Evolutionary conservation across 2,329 filamentous ascomycete genomes (phyloP), one percentile per base, ranked within the genome.

Genomic region (Monosporascus sp.): DNA sequence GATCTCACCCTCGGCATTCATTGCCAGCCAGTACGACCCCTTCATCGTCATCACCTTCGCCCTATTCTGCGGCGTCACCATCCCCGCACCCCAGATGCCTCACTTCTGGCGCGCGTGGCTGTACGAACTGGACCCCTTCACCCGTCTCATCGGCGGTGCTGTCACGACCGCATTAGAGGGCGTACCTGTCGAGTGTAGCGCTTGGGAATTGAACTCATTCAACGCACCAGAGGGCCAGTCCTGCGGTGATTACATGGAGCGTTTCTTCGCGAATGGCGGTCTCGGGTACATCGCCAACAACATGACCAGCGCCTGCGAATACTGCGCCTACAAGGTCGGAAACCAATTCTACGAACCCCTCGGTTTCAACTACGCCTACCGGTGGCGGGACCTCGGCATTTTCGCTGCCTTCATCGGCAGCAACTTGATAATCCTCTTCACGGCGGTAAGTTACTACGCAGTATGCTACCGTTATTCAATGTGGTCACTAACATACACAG

Each of bases 321-420:
- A 95, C 72, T 96, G 91, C 65, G 88, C 90, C 0, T 95, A 84
- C 72, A 84, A 80, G 56, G 73, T 89, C 14, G 91, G 90, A 31
- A 88, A 96, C 59, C 78, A 96, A 72, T 96, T 93, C 65, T 95
- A 89, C 65, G 65, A 74, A 50, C 77, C 82, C 0, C 77, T 95
- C 18, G 78, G 80, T 2, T 80, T 95, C 63, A 74, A 72, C 2
- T 96, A 86, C 62, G 72, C 74, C 44, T 71, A 88, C 58, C 75
- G 90, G 17, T 96, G 90, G 90, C 81, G 90, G 52, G 90, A 96
- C 61, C 54, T 94, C 52, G 91, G 90, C 2, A 95, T 96, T 56
- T 87, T 86, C 60, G 60, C 81, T 35, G 87, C 85, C 1, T 96
- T 91, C 64, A 79, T 95, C 50, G 89, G 72, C 15, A 90, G 85